These are phyloP conservation scores for Talinum fruticosum DNA, from an alignment of 148 eudicot species.

Conservation along the genomic window DNA sequence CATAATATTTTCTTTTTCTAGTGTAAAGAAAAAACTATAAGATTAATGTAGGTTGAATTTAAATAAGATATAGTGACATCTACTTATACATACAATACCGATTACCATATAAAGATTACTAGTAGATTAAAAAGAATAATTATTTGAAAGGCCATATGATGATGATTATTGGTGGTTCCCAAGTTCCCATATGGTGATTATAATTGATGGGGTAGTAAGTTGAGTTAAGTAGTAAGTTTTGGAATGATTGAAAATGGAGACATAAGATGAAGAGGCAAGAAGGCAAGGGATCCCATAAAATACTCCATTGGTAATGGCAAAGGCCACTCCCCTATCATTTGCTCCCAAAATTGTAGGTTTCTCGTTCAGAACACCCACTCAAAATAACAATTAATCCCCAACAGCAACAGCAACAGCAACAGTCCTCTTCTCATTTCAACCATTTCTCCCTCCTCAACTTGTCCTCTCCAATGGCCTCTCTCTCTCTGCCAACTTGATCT, in stretches of 20 bases:
- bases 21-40: too few species aligned
- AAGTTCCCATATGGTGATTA: not conserved
- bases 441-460: slow-evolving; percentile 7
- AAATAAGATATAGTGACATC: too few species aligned
- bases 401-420: too few species aligned
- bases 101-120: too few species aligned
- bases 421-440: too few species aligned
- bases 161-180: not conserved
- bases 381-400: too few species aligned
- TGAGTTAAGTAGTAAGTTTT: not conserved
- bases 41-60: too few species aligned
- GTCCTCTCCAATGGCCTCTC: not conserved
- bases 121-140: too few species aligned
- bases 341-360: slow-evolving; percentile 30
- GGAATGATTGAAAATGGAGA: not conserved
- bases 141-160: too few species aligned
- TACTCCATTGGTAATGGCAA: slow-evolving; percentile 22
- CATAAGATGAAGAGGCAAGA: not conserved
- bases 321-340: slow-evolving; percentile 23
- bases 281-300: not conserved
- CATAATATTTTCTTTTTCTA: too few species aligned
- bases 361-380: slow-evolving; percentile 24
- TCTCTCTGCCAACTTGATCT: slow-evolving; percentile 10
- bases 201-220: not conserved
- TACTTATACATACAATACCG: too few species aligned